Conservation (phyloP, 1,284 basidiomycete genomes). For the Phellinidium pouzarii region DNA sequence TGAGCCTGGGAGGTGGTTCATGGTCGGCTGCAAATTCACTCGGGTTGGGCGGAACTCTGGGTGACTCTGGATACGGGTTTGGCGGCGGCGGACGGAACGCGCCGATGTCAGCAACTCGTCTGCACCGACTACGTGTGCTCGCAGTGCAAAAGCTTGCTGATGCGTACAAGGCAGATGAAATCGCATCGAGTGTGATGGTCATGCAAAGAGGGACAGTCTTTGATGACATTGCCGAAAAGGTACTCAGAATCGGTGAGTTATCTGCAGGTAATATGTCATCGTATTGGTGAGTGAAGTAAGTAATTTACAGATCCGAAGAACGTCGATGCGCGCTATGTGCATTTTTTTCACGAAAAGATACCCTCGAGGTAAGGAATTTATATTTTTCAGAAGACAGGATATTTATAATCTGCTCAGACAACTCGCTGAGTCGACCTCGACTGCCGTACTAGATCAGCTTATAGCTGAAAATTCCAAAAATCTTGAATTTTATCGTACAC, state of each 20-base stretch:
- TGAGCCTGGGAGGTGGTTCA: slow-evolving; percentile 31
- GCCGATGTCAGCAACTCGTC: slow-evolving; percentile 74
- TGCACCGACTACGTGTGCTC: slow-evolving; percentile 66
- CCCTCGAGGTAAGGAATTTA: slow-evolving; percentile 60
- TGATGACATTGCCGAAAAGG: slow-evolving; percentile 76
- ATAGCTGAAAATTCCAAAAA: slow-evolving; percentile 63
- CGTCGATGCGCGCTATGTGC: slow-evolving; percentile 73
- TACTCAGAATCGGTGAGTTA: slow-evolving; percentile 62
- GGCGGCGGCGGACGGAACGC: slow-evolving; percentile 57
- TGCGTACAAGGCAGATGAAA: slow-evolving; percentile 77
- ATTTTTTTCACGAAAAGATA: slow-evolving; percentile 87
- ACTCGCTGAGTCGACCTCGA: slow-evolving; percentile 72
- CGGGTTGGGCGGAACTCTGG: slow-evolving; percentile 46
- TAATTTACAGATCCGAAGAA: slow-evolving; percentile 56
- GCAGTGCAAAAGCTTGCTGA: slow-evolving; percentile 78
- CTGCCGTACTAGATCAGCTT: slow-evolving; percentile 64
- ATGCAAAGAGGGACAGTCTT: slow-evolving; percentile 87
- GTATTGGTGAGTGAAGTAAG: slow-evolving; percentile 1
- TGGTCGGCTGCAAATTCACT: slow-evolving; percentile 57
- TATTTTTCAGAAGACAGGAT: background rate
- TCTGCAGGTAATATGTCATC: background rate
- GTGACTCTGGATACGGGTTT: slow-evolving; percentile 26
- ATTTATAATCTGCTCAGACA: slow-evolving; percentile 41
- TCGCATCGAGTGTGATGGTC: slow-evolving; percentile 82
- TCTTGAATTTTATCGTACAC: slow-evolving; percentile 74